Percentiles rank a stretch among this genome's conserved stretches.
Conservation (phyloP, 768 basidiomycete genomes). For the Multifurca ochricompacta region DNA sequence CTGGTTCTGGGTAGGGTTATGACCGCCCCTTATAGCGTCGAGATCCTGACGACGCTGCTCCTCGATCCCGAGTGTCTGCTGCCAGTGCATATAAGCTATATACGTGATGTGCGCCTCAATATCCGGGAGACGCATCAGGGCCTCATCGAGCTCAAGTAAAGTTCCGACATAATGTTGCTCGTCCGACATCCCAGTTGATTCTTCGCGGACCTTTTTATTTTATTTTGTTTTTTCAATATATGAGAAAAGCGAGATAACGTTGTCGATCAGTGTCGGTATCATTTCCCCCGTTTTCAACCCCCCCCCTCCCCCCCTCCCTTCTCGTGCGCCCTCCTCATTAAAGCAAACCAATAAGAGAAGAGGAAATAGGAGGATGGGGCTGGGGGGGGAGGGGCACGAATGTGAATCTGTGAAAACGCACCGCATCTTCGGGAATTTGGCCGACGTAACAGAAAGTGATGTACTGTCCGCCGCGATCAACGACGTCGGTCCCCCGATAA, state of each 20-base stretch:
- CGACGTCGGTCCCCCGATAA: not conserved
- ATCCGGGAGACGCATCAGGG: conserved; percentile 26
- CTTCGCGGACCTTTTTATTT: conserved; percentile 34
- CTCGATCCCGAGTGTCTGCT: conserved; percentile 10
- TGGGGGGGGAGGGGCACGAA: no score
- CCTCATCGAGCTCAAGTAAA: conserved; percentile 40
- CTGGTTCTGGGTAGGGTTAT: not conserved
- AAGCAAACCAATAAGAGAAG: no score
- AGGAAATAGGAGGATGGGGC: not conserved
- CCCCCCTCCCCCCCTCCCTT: no score
- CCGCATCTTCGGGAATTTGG: conserved; percentile 43
- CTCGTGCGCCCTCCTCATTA: no score
- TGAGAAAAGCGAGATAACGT: not conserved
- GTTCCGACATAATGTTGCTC: conserved; percentile 42
- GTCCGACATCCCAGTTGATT: conserved; percentile 50
- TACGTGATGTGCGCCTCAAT: conserved; percentile 29
- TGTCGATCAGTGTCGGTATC: not conserved
- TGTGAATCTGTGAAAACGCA: no score
- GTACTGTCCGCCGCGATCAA: conserved; percentile 40
- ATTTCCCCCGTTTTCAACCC: no score
- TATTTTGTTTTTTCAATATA: not conserved
- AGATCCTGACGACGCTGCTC: not conserved
- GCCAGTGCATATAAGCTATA: conserved; percentile 36
- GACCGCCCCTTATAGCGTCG: no score
- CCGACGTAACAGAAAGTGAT: conserved; percentile 50